Conservation (phyloP, 306 rosid genomes). For the Trifolium dubium region DNA sequence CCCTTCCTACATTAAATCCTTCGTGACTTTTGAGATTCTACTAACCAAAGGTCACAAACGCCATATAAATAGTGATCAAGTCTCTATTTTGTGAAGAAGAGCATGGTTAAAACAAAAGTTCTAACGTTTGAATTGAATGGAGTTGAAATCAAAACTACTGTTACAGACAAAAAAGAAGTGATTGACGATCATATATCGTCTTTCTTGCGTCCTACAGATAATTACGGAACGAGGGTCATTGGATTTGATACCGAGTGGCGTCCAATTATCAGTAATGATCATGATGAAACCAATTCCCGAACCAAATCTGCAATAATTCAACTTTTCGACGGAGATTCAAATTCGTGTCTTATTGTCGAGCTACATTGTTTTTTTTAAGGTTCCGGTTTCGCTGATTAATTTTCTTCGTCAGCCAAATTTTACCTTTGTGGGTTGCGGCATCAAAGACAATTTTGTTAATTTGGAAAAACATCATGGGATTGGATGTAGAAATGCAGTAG, state of each 20-base stretch:
- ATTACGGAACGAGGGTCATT: neutral
- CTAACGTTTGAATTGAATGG: neutral
- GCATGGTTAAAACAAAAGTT: too few relatives aligned
- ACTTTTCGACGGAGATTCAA: neutral
- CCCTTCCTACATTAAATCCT: too few relatives aligned
- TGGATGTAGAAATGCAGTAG: too few relatives aligned
- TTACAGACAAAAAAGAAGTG: neutral
- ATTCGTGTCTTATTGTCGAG: neutral
- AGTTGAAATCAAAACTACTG: neutral
- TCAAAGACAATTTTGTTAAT: too few relatives aligned
- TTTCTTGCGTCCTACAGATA: neutral
- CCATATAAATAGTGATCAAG: too few relatives aligned
- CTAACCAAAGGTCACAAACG: too few relatives aligned
- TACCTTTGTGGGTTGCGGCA: neutral
- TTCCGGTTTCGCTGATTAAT: neutral
- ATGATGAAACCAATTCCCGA: too few relatives aligned
- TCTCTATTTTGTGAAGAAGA: too few relatives aligned
- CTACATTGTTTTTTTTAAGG: accelerated
- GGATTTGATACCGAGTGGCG: neutral
- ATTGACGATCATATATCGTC: neutral
- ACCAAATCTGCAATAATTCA: neutral
- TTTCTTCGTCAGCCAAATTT: neutral
- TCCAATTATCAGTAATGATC: neutral
- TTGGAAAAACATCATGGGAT: too few relatives aligned
- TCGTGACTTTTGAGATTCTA: too few relatives aligned